Conservation (phyloP, 257 asterid genomes). For the Solanum piurae region DNA sequence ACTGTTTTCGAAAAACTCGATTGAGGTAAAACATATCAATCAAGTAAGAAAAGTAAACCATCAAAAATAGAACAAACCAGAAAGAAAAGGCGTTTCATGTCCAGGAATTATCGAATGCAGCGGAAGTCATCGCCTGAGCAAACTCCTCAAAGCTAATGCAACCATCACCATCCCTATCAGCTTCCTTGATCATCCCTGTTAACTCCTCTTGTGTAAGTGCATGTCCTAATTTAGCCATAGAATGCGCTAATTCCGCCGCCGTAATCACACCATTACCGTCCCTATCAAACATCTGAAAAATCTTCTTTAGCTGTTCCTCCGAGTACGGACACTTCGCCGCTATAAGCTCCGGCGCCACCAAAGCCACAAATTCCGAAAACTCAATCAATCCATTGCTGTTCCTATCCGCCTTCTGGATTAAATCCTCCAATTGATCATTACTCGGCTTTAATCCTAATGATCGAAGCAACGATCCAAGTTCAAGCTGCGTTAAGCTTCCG, state of each 20-base stretch:
- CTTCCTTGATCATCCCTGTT: slow-evolving; percentile 63
- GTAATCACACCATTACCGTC: slow-evolving; percentile 63
- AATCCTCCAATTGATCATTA: slow-evolving; percentile 54
- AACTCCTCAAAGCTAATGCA: slow-evolving; percentile 57
- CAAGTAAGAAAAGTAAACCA: background rate
- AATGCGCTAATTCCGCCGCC: slow-evolving; percentile 70
- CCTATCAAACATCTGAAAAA: slow-evolving; percentile 54
- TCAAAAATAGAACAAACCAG: background rate
- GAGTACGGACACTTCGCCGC: slow-evolving; percentile 58
- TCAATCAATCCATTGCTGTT: slow-evolving; percentile 66
- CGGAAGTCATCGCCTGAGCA: slow-evolving; percentile 64
- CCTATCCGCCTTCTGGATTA: slow-evolving; percentile 50
- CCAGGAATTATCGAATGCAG: slow-evolving; percentile 70
- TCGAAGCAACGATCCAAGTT: slow-evolving; percentile 58
- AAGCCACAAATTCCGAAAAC: slow-evolving; percentile 67
- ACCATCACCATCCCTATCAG: slow-evolving; percentile 68
- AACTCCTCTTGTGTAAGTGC: slow-evolving; percentile 67
- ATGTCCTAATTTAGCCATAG: slow-evolving; percentile 67
- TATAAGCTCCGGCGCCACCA: slow-evolving; percentile 66
- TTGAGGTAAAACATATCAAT: too few species aligned
- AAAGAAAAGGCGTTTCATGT: slow-evolving; percentile 9
- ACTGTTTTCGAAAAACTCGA: background rate
- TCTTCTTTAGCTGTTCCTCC: slow-evolving; percentile 58
- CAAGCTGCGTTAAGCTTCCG: slow-evolving; percentile 65
- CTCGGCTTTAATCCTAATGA: slow-evolving; percentile 64